Evolutionary conservation across 2,329 filamentous ascomycete species (phyloP).

Genomic region (Fusarium sp.): DNA sequence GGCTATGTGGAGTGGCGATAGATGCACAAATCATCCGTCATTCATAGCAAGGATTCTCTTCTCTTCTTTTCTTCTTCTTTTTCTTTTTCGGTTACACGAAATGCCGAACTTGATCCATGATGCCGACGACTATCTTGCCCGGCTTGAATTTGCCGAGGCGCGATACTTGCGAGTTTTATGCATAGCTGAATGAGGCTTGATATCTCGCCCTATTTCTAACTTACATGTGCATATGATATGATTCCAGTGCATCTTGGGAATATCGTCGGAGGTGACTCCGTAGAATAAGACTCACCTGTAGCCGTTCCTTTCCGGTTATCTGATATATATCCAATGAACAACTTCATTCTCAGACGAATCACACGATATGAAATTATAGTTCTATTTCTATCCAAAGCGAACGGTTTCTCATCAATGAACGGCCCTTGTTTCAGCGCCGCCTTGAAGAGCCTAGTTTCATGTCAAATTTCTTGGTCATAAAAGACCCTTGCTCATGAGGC

Average conservation of each 20-base stretch:
- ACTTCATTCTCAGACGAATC: not conserved
- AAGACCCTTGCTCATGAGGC: conserved; percentile 10
- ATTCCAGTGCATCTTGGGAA: not conserved
- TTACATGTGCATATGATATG: not conserved
- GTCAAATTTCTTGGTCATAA: conserved; percentile 18
- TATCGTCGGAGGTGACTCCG: not conserved
- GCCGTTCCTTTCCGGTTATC: not conserved
- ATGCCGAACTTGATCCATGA: conserved; percentile 20
- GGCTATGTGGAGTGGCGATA: conserved; percentile 12
- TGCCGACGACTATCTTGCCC: not conserved
- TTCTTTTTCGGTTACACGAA: not conserved
- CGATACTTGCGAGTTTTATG: not conserved
- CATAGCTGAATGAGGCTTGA: conserved; percentile 3
- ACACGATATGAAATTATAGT: not conserved
- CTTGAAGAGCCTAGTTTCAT: conserved; percentile 9
- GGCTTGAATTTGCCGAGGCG: not conserved
- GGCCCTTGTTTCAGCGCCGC: conserved; percentile 33
- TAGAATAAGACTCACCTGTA: not conserved
- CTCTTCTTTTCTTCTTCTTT: not conserved
- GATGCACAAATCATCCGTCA: conserved; percentile 1
- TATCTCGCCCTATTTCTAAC: not conserved
- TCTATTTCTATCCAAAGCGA: not conserved
- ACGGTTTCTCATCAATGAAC: not conserved
- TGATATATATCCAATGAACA: not conserved
- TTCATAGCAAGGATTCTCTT: conserved; percentile 8